Percentiles rank a stretch among this genome's conserved stretches.
Evolutionary conservation across 2,329 filamentous ascomycete species (phyloP).

Genomic region (Colletotrichum sublineola): DNA sequence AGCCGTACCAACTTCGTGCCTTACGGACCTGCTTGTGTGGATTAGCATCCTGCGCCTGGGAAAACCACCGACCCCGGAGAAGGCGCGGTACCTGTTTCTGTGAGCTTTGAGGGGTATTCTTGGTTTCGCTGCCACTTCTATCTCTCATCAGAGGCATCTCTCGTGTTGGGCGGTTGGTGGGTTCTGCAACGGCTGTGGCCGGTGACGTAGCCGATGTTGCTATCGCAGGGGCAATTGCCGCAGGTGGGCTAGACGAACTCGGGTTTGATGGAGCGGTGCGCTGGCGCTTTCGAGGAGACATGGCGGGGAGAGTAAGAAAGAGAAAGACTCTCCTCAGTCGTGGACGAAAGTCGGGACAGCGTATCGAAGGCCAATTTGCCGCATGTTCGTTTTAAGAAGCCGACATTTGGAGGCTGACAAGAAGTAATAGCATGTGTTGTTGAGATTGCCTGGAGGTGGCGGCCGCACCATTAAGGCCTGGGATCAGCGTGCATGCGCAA

Average conservation of each 20-base stretch:
- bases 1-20: conserved; percentile 72
- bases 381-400: conserved; percentile 34
- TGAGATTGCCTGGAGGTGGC: conserved; percentile 29
- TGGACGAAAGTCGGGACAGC: conserved; percentile 22
- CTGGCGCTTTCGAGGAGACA: conserved; percentile 59
- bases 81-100: conserved; percentile 39
- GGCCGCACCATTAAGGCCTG: conserved; percentile 15
- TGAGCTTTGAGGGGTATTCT: conserved; percentile 13
- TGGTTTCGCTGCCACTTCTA: conserved; percentile 40
- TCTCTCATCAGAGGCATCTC: conserved; percentile 37
- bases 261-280: conserved; percentile 52
- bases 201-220: conserved; percentile 43
- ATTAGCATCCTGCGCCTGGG: conserved; percentile 13
- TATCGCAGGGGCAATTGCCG: conserved; percentile 40
- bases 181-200: conserved; percentile 41
- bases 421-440: conserved; percentile 20
- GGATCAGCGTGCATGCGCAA: conserved; percentile 22
- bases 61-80: background rate
- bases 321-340: conserved; percentile 9
- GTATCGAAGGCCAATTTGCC: conserved; percentile 33
- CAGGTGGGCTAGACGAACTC: conserved; percentile 41
- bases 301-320: conserved; percentile 44
- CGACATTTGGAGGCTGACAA: conserved; percentile 27
- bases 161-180: conserved; percentile 29
- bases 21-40: conserved; percentile 60